These are phyloP conservation scores for Stachybotrys elegans DNA, from an alignment of 2,329 filamentous ascomycete genomes.

Conservation along the genomic window DNA sequence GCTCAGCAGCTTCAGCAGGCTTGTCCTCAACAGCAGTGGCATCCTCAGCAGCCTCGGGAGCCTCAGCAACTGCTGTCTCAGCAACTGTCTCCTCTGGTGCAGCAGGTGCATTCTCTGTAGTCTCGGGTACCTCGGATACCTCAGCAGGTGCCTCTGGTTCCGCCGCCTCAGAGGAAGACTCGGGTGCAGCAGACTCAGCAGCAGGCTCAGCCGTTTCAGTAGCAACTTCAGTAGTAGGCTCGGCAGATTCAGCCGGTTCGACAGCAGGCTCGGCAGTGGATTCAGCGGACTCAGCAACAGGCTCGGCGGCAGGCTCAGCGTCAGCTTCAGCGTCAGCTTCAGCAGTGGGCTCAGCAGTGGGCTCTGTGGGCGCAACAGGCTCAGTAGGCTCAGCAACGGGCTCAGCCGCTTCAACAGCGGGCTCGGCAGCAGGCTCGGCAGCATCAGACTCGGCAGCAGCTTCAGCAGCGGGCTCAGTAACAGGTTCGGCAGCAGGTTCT, in stretches of 20 bases:
- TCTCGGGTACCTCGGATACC: neutral
- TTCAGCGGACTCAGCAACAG: slow-evolving; percentile 5
- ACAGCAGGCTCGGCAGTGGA: slow-evolving; percentile 12
- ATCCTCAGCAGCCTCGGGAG: neutral
- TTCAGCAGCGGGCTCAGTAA: neutral
- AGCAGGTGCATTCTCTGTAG: neutral
- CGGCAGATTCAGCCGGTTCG: slow-evolving; percentile 4
- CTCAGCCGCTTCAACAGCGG: slow-evolving; percentile 5
- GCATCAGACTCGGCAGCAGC: neutral
- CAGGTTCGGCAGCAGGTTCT: neutral
- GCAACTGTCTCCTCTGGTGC: neutral
- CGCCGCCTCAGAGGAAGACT: neutral
- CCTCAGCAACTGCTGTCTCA: neutral
- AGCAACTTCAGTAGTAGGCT: too few relatives aligned
- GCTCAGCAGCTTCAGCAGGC: neutral
- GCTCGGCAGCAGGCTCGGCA: neutral
- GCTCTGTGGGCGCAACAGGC: slow-evolving; percentile 11
- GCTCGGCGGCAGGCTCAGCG: slow-evolving; percentile 6
- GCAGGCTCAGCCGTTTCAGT: slow-evolving; percentile 5
- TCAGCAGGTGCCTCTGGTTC: neutral
- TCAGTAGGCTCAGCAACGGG: slow-evolving; percentile 3
- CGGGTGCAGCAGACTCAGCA: neutral
- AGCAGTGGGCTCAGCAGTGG: slow-evolving; percentile 5
- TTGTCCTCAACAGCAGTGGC: too few relatives aligned
- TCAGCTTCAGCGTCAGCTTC: slow-evolving; percentile 11